Base-by-base conservation (phyloP, 176 grass and related monocot genomes). In the Oryza glumipatula region DNA sequence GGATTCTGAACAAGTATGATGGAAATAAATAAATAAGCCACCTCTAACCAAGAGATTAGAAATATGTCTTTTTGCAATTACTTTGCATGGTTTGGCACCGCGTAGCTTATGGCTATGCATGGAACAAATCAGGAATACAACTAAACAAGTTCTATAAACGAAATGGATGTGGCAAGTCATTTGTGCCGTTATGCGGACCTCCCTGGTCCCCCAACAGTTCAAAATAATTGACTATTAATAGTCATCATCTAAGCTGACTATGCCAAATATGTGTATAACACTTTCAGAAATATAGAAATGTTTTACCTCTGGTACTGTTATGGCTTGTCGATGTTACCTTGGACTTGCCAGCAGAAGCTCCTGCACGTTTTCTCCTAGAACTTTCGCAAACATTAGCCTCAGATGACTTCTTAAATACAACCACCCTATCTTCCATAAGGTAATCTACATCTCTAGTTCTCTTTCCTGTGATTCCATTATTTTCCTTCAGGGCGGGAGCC, bases 261-360 rank as follows among this genome's bases (percentile, higher is more conserved):
- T 71, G 74, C 35, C 70, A 86, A 15, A 74, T 65, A 48, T 24
- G 64, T 63, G 51, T 38, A 64, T 6, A 58, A 58, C 43, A 61
- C 9, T 79, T 46, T 41, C 5, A 38, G 68, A 65, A 51, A 65
- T 41, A 0, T 68, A 86, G 11, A 38, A 3, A 60, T 33, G 23
- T 67, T 83, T 78, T 74, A 92, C 70, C 90, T 82, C 48, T 73
- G 14, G 48, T 89, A 49, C 23, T 74, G 14, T 70, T 60, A 58
- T 36, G 33, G n/a, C 46, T 23, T 66, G 61, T 79, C 9, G 36
- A n/a, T 76, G 73, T 51, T 44, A 12, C 47, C 16, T 86, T 79
- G 51, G 67, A 78, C 32, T 36, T 51, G 65, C 52, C 48, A 15
- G 48, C 41, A 8, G 74, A 39, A 79, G 11, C 26, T 46, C 56